phyloP scores from a whole-genome alignment of 228 moss, liverwort and hornwort species.

The Sphagnum fallax region DNA sequence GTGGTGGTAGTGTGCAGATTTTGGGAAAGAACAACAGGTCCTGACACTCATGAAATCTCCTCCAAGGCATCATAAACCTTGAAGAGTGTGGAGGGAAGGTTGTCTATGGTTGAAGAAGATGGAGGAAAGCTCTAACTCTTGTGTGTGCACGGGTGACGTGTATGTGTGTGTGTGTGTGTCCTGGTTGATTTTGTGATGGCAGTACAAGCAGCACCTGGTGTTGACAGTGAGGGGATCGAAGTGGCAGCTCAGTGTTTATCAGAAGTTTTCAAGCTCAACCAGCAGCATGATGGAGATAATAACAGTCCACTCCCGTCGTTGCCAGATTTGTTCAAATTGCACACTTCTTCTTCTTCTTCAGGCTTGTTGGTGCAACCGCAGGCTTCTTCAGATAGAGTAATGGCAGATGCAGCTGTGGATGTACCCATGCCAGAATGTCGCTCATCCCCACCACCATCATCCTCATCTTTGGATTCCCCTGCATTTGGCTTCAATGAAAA shows the following conservation, averaged over 20 bases:
- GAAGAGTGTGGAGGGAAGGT: too few relatives aligned
- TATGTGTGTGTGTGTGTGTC: too few relatives aligned
- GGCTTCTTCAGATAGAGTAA: too few relatives aligned
- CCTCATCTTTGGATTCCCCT: too few relatives aligned
- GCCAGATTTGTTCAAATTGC: slow-evolving; percentile 28
- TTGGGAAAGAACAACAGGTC: too few relatives aligned
- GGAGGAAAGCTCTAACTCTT: too few relatives aligned
- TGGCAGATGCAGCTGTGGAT: background rate
- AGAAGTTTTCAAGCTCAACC: slow-evolving; percentile 38
- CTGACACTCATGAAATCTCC: too few relatives aligned
- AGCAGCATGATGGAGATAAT: slow-evolving; percentile 1
- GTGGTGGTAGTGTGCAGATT: too few relatives aligned
- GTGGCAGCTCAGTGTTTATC: slow-evolving; percentile 56
- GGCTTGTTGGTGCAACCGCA: background rate
- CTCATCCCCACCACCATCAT: background rate
- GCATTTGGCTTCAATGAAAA: too few relatives aligned
- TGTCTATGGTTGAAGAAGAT: too few relatives aligned
- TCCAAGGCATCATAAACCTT: too few relatives aligned
- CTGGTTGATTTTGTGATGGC: background rate
- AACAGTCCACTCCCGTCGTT: slow-evolving; percentile 21
- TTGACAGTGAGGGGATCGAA: slow-evolving; percentile 46
- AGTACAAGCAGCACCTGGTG: slow-evolving; percentile 45
- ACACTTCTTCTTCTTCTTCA: background rate
- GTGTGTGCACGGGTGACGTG: too few relatives aligned
- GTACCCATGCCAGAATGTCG: background rate